Evolutionary conservation across 2,329 filamentous ascomycete genomes (phyloP).

Genomic region (Zymoseptoria ardabiliae): DNA sequence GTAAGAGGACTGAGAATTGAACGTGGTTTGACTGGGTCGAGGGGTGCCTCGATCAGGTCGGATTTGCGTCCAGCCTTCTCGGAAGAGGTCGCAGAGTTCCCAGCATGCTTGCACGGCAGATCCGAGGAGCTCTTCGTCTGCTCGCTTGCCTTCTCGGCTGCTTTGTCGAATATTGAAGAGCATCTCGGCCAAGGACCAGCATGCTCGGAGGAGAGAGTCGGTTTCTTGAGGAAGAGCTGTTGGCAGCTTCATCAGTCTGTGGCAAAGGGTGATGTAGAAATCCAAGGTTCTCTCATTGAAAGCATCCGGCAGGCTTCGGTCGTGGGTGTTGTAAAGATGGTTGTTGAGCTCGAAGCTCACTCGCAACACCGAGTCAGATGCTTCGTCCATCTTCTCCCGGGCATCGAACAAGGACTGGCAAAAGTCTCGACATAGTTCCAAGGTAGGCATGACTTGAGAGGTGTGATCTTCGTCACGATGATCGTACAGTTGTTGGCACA

Average conservation of each 20-base stretch:
- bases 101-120: conserved; percentile 90
- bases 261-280: conserved; percentile 89
- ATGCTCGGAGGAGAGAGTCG: conserved; percentile 74
- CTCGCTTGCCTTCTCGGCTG: conserved; percentile 60
- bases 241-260: conserved; percentile 91
- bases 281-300: conserved; percentile 87
- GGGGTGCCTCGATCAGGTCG: conserved; percentile 81
- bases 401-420: conserved; percentile 88
- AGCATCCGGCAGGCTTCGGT: conserved; percentile 71
- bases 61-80: conserved; percentile 84
- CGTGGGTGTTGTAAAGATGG: conserved; percentile 88
- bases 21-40: conserved; percentile 68
- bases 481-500: conserved; percentile 84
- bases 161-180: conserved; percentile 84
- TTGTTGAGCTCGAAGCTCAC: conserved; percentile 96
- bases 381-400: conserved; percentile 67
- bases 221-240: conserved; percentile 72
- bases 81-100: conserved; percentile 89
- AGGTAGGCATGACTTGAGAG: conserved; percentile 62
- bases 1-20: conserved; percentile 40
- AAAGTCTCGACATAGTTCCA: conserved; percentile 86
- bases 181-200: conserved; percentile 88
- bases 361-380: conserved; percentile 75
- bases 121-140: conserved; percentile 76
- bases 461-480: conserved; percentile 65